These are phyloP conservation scores for Lasiodiplodia sp. DNA, from an alignment of 2,329 filamentous ascomycete genomes.

Conservation along the genomic window DNA sequence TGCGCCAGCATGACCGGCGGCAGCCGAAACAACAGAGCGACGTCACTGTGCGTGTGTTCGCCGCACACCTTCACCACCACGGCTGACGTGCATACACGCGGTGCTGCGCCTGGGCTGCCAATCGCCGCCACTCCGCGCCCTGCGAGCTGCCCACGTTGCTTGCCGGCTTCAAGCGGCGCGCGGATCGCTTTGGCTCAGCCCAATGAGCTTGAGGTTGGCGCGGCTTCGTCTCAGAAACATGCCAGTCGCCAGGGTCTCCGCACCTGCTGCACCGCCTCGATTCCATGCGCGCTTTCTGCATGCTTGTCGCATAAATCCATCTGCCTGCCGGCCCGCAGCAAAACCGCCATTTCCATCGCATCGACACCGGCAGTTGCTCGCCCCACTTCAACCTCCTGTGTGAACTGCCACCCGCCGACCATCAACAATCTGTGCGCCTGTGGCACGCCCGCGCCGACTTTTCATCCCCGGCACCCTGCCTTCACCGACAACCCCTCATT, in stretches of 20 bases:
- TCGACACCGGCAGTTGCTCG: neutral
- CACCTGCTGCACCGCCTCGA: constrained; percentile 21
- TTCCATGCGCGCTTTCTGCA: constrained; percentile 13
- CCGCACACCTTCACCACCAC: constrained; percentile 17
- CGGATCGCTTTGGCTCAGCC: constrained; percentile 7
- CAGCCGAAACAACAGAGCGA: constrained; percentile 17
- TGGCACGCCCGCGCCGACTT: constrained; percentile 9
- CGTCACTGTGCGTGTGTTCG: constrained; percentile 9
- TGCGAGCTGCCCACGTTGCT: constrained; percentile 24
- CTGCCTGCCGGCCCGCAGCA: neutral
- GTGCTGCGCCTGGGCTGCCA: constrained; percentile 12
- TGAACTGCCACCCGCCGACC: neutral
- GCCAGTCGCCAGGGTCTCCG: constrained; percentile 19
- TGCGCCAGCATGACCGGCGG: constrained; percentile 1
- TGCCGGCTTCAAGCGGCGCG: constrained; percentile 2
- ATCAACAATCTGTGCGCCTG: constrained; percentile 13
- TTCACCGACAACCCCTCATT: neutral
- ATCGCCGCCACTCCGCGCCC: constrained; percentile 7
- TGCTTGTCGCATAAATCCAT: constrained; percentile 17
- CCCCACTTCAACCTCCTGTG: neutral
- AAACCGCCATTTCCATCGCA: neutral
- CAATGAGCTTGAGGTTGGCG: constrained; percentile 11
- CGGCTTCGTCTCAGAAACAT: constrained; percentile 7
- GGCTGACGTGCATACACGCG: constrained; percentile 17
- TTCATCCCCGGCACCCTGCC: neutral